Evolutionary conservation across 371 early-diverging fungal species (phyloP), one percentile per base, ranked within the genome.

Genomic region (Chytridium lagenaria): DNA sequence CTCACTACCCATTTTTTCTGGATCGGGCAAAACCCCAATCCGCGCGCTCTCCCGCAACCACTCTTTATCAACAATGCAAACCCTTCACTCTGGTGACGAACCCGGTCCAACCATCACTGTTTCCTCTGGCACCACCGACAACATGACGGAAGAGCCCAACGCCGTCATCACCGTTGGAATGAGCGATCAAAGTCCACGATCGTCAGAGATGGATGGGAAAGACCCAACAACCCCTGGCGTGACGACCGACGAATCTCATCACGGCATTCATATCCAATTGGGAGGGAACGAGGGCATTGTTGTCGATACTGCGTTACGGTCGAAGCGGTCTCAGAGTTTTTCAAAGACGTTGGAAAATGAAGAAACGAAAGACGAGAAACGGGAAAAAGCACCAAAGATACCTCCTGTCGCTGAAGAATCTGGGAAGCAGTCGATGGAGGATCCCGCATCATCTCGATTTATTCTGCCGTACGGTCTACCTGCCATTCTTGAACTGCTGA

Each of bases 401-500:
- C 50, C 34, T 37, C 39, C 40, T 40, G 39, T 39, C 3, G n/a
- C 7, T 28, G 67, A 34, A n/a, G 67, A 34, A 10, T 16, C 64
- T 28, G n/a, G 39, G 67, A 15, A 40, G 15, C 23, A 12, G 15
- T 16, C 12, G 26, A 10, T 28, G 65, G 44, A 44, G 44, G 44
- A 44, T 44, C 19, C 44, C 34, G 22, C 26, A 16, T 1, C 72
- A 52, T 31, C 76, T 59, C 30, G 51, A 37, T 16, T 72, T 37
- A 63, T 84, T 16, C 67, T 75, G 23, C 85, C 85, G 15, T 87
- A 78, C 70, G 96, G 96, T 1, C 79, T 95, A 50, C 94, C 96
- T 0, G 91, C 97, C 0, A 92, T 94, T 36, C 87, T 91, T 12
- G 98, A 98, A 77, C 85, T 96, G 7, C 81, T 95, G 7, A 90